A percentile compares a stretch with the other conserved stretches of the same genome.
Evolutionary conservation across 768 basidiomycete genomes (phyloP).

Genomic region (Artomyces pyxidatus): DNA sequence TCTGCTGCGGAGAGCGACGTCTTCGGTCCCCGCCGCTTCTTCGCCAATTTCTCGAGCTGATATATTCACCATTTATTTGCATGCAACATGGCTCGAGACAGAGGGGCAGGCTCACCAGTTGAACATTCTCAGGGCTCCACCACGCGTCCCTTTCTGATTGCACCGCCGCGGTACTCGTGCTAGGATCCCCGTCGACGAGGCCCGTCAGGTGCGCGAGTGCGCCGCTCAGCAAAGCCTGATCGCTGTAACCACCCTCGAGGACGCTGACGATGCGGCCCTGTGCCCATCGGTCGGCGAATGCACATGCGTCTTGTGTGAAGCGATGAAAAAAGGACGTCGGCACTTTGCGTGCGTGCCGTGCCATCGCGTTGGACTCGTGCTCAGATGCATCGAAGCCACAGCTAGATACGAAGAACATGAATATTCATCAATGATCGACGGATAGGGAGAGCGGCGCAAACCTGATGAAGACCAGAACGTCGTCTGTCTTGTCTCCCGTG

Average conservation of each 20-base stretch:
- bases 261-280: slow-evolving; percentile 74
- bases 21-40: slow-evolving; percentile 7
- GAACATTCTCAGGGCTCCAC: slow-evolving; percentile 25
- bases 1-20: slow-evolving; percentile 1
- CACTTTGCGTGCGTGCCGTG: slow-evolving; percentile 83
- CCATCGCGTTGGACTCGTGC: slow-evolving; percentile 88
- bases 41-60: slow-evolving; percentile 11
- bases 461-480: slow-evolving; percentile 86
- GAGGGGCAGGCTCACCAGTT: slow-evolving; percentile 5
- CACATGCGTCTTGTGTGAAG: slow-evolving; percentile 66
- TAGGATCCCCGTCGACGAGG: slow-evolving; percentile 33
- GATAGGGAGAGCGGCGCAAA: slow-evolving; percentile 21
- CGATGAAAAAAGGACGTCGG: slow-evolving; percentile 80
- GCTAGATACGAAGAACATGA: slow-evolving; percentile 30
- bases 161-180: background rate
- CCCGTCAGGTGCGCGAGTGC: slow-evolving; percentile 77
- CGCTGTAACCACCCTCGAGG: slow-evolving; percentile 93
- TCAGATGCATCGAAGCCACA: slow-evolving; percentile 94
- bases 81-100: background rate
- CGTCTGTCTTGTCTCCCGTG: slow-evolving; percentile 57
- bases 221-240: slow-evolving; percentile 78
- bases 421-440: background rate
- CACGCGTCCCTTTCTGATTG: slow-evolving; percentile 1
- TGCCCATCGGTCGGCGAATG: slow-evolving; percentile 58
- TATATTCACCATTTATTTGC: background rate